Base-by-base conservation (phyloP, 208 protist genomes). In the Hexamita inflata region DNA sequence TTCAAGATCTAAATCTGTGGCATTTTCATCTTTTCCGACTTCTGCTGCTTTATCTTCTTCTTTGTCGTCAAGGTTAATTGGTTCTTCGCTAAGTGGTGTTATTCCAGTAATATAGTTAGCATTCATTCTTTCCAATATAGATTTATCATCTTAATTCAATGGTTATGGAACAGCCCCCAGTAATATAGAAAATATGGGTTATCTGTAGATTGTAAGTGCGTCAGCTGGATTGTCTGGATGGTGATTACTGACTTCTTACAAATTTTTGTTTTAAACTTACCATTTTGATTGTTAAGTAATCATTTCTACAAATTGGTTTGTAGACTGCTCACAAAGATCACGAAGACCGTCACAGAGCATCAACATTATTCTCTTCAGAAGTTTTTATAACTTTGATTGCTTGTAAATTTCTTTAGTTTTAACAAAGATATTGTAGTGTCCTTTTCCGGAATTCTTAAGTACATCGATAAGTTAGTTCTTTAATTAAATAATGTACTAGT, bases 391-490 rank as follows among this genome's bases (percentile, higher is more conserved):
- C 34, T 66, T 66, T 24, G 60, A 66, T 13, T 15, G 13, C 34
- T 66, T 30, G 34, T 66, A 66, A 38, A 66, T 30, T 24, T 66
- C 60, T 38, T 66, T 66, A n/a, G 60, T 38, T 30, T 66, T 66
- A 38, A 66, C 60, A 38, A 30, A 40, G 60, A 66, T 66, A 30
- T 66, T 30, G 34, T 66, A 66, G 24, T 30, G 34, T 15, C 60
- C 60, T 38, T 66, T 66, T 15, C 60, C 60, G 30, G 24, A 66
- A 15, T 38, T n/a, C 34, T 66, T 15, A 24, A 66, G 30, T n/a
- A 30, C 60, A 30, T 66, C 60, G 15, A 38, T 66, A 30, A 66
- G 15, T 30, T 30, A 15, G 19, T n/a, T 15, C 60, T 38, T n/a
- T 13, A 66, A 34, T 15, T 66, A 38, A 24, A 15, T 30, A n/a